Evolutionary conservation across 2,329 filamentous ascomycete genomes (phyloP).

Genomic region (Talaromyces islandicus): DNA sequence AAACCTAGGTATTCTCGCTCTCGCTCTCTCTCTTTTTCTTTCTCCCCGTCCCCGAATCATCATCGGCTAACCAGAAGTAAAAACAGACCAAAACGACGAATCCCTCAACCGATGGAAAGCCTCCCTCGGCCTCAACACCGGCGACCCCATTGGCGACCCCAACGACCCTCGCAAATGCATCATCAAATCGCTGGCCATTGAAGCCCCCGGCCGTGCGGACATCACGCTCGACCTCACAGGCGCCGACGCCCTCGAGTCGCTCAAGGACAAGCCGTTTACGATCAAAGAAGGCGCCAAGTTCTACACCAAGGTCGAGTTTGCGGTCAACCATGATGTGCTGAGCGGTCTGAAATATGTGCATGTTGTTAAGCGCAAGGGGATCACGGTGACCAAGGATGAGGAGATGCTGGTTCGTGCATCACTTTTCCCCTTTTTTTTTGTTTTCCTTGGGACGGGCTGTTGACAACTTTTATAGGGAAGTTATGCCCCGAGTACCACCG

Average conservation of each 20-base stretch:
- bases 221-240: slow-evolving; percentile 82
- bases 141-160: slow-evolving; percentile 65
- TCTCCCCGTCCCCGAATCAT: not conserved
- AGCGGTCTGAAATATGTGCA: slow-evolving; percentile 95
- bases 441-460: too few species aligned
- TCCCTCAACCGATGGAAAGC: slow-evolving; percentile 97
- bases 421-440: not conserved
- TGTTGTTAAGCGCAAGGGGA: slow-evolving; percentile 81
- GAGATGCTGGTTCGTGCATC: slow-evolving; percentile 82
- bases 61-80: not conserved
- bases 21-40: not conserved
- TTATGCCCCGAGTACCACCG: slow-evolving; percentile 86
- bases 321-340: slow-evolving; percentile 94
- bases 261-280: slow-evolving; percentile 90
- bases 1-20: slow-evolving; percentile 66
- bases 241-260: slow-evolving; percentile 64
- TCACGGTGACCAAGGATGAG: slow-evolving; percentile 84
- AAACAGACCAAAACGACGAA: slow-evolving; percentile 68
- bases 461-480: slow-evolving; percentile 59
- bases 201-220: slow-evolving; percentile 73
- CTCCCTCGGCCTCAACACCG: slow-evolving; percentile 76
- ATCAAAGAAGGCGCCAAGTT: slow-evolving; percentile 96
- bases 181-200: slow-evolving; percentile 84
- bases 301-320: slow-evolving; percentile 89
- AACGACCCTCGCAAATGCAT: slow-evolving; percentile 86